Evolutionary conservation across 2,329 filamentous ascomycete species (phyloP).

Genomic region (Blumeriella jaapii): DNA sequence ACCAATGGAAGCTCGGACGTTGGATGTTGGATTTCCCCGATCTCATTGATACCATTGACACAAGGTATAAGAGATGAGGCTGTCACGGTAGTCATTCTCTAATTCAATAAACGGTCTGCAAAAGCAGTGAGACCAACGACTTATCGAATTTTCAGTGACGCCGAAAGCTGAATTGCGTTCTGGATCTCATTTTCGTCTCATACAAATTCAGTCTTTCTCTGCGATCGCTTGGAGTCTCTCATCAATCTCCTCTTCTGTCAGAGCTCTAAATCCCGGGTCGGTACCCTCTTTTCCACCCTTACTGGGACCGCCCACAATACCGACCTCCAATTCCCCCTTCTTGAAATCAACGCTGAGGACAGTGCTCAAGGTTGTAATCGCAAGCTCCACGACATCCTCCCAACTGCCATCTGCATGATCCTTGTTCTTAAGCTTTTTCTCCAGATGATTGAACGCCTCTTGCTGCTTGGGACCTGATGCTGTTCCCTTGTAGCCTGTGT

Average conservation of each 20-base stretch:
- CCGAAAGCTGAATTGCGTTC: conserved; percentile 19
- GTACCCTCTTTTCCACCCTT: conserved; percentile 74
- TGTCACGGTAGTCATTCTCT: conserved; percentile 12
- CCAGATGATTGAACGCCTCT: conserved; percentile 93
- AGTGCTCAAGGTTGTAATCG: conserved; percentile 88
- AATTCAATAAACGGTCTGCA: conserved; percentile 20
- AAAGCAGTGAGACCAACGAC: too few relatives aligned
- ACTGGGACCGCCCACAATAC: conserved; percentile 83
- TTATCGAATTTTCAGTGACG: conserved; percentile 18
- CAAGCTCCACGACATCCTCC: conserved; percentile 96
- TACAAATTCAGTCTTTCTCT: conserved; percentile 73
- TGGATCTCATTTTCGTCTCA: conserved; percentile 13
- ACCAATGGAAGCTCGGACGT: conserved; percentile 8
- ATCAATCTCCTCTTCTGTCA: conserved; percentile 97
- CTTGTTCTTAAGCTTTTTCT: conserved; percentile 99
- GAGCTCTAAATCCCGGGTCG: conserved; percentile 66
- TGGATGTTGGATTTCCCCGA: conserved; percentile 6
- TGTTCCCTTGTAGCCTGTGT: conserved; percentile 96
- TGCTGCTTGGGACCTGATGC: conserved; percentile 97
- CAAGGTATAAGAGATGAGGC: conserved; percentile 16
- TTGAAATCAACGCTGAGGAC: conserved; percentile 99
- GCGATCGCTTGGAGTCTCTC: conserved; percentile 95
- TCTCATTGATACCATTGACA: conserved; percentile 16
- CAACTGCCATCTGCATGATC: conserved; percentile 82
- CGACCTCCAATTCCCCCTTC: conserved; percentile 97